Base-by-base conservation (phyloP, 2,329 filamentous ascomycete species). In the Phialophora tarda region DNA sequence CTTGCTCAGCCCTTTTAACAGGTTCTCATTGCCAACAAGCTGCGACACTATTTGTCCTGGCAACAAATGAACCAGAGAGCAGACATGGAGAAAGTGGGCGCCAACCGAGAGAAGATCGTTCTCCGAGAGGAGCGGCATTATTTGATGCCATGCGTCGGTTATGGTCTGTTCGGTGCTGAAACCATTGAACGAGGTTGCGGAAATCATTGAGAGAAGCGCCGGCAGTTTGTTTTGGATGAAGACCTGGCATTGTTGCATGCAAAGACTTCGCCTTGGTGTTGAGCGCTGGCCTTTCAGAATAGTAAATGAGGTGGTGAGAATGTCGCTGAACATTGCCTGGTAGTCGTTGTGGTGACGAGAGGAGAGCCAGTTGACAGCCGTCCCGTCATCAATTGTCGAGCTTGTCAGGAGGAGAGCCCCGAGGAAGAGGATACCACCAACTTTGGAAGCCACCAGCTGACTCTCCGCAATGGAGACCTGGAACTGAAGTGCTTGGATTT, bases 231-330 rank as follows among this genome's bases (percentile, higher is more conserved):
- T 87, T 72, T 96, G 90, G 26, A 99, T 83, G 75, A 95, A 99
- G 0, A 93, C 96, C 41, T 92, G 89, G 59, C 97, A 84, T 0
- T 83, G 85, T 60, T 86, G 82, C 21, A 78, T 56, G 38, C 59
- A 77, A 8, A 85, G 81, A 73, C 89, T 86, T 30, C 34, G 5
- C 56, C 24, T 41, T 3, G 38, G 38, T n/a, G 41, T 32, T 54
- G 83, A 85, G 44, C 91, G 87, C 71, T 95, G 91, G 11, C 47
- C n/a, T 69, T 94, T 91, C 17, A 99, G 82, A 4, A 96, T 85
- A 73, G 98, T 93, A 74, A 99, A 98, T 0, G 93, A 89, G 1
- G 93, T 92, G 10, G 94, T 85, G 50, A 98, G 90, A 1, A 98
- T 83, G 73, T 97, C 93, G 62, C 92, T 87, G 0, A 91, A 88